These are phyloP conservation scores for Ganoderma resinaceum DNA, from an alignment of 1,284 basidiomycete genomes.

Conservation along the genomic window DNA sequence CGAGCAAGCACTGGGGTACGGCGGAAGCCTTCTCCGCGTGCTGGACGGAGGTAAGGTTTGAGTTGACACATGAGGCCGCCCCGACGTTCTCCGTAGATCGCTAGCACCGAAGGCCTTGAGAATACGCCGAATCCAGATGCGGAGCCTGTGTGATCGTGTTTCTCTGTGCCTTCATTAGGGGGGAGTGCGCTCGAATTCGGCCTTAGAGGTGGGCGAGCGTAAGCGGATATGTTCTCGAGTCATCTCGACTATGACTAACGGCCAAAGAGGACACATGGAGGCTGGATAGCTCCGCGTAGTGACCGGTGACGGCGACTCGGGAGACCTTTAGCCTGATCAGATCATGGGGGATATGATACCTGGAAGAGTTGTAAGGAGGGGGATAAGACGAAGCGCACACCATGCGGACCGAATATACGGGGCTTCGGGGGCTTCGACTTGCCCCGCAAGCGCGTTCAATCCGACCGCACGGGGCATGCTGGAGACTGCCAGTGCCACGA, in stretches of 20 bases:
- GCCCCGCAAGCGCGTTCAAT: background rate
- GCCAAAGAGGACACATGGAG: constrained; percentile 1
- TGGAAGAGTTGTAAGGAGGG: background rate
- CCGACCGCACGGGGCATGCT: background rate
- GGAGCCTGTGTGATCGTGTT: background rate
- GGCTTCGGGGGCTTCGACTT: background rate
- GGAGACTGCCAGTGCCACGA: background rate
- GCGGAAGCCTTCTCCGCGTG: background rate
- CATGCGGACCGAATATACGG: background rate
- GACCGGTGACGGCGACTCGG: background rate
- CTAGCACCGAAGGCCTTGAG: background rate
- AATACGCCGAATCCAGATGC: background rate
- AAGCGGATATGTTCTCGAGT: background rate
- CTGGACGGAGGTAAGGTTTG: background rate
- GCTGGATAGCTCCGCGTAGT: background rate
- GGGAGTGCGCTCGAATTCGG: background rate
- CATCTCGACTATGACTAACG: background rate
- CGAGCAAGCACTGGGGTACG: background rate
- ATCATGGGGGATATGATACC: background rate
- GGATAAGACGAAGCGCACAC: background rate
- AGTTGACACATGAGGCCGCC: background rate
- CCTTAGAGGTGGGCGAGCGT: background rate
- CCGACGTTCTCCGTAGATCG: background rate
- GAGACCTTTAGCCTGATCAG: background rate
- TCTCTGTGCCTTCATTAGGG: constrained; percentile 1